Conservation (phyloP, 306 rosid species). For the Oemleria cerasiformis region DNA sequence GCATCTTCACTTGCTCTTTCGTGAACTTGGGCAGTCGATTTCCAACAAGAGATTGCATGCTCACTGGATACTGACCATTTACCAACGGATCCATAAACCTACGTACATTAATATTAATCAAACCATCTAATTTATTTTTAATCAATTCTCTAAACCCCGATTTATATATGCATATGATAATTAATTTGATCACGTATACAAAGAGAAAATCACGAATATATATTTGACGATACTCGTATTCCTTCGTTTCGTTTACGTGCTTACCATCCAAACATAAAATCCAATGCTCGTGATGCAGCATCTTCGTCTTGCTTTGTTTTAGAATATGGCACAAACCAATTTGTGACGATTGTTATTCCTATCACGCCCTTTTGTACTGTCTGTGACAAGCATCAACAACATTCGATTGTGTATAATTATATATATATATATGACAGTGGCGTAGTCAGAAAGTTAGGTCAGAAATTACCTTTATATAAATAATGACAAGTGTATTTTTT, state of each 20-base stretch:
- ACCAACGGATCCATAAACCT: slow-evolving; percentile 44
- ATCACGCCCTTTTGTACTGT: slow-evolving; percentile 52
- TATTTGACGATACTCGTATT: no score
- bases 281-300: neutral
- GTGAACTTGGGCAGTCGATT: slow-evolving; percentile 42
- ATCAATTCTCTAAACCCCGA: no score
- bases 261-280: neutral
- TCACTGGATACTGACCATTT: slow-evolving; percentile 38
- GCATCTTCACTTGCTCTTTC: slow-evolving; percentile 25
- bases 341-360: slow-evolving; percentile 34
- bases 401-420: neutral
- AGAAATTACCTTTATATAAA: no score
- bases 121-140: neutral
- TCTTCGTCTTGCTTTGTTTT: neutral
- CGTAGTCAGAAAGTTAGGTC: no score
- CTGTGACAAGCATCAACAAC: neutral
- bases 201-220: no score
- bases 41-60: slow-evolving; percentile 29
- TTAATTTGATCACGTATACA: no score
- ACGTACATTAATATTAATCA: neutral
- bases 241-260: neutral
- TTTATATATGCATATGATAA: no score
- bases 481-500: no score
- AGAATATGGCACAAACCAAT: neutral
- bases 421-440: no score